These are phyloP conservation scores for Neonothopanus nambi DNA, from an alignment of 1,284 basidiomycete genomes.

Conservation along the genomic window DNA sequence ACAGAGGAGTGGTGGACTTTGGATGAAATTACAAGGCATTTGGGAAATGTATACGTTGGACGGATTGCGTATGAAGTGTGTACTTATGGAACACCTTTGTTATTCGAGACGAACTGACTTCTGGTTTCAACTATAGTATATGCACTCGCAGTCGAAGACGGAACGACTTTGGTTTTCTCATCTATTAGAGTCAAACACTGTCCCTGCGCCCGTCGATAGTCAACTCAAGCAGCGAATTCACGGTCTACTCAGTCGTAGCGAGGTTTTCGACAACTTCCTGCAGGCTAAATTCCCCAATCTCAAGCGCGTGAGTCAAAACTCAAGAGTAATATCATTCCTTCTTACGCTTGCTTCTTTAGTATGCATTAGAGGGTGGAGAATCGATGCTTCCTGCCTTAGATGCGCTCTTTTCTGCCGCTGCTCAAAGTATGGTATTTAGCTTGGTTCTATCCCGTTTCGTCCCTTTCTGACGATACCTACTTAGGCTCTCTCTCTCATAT, in stretches of 20 bases:
- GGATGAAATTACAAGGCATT: constrained; percentile 66
- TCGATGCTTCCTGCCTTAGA: constrained; percentile 88
- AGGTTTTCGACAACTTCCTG: constrained; percentile 81
- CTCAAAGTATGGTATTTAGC: constrained; percentile 46
- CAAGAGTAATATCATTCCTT: neutral
- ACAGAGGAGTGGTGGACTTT: constrained; percentile 66
- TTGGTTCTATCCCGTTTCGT: neutral
- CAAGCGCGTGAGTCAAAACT: constrained; percentile 56
- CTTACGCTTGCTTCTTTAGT: constrained; percentile 33
- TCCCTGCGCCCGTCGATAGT: constrained; percentile 37
- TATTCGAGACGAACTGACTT: neutral
- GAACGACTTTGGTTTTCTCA: constrained; percentile 87
- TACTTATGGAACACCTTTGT: neutral
- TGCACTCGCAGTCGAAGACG: constrained; percentile 80
- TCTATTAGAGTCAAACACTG: constrained; percentile 67
- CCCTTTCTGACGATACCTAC: neutral
- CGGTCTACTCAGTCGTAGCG: constrained; percentile 69
- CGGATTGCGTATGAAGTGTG: constrained; percentile 78
- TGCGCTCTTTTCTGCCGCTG: constrained; percentile 67
- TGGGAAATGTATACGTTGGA: constrained; percentile 76
- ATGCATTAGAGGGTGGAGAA: constrained; percentile 87
- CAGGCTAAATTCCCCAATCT: constrained; percentile 83
- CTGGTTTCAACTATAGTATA: constrained; percentile 49
- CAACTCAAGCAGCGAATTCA: constrained; percentile 58
- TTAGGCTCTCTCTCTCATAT: constrained; percentile 70